Evolutionary conservation across 345 rosid genomes (phyloP).

Genomic region (Ceriops zippeliana): DNA sequence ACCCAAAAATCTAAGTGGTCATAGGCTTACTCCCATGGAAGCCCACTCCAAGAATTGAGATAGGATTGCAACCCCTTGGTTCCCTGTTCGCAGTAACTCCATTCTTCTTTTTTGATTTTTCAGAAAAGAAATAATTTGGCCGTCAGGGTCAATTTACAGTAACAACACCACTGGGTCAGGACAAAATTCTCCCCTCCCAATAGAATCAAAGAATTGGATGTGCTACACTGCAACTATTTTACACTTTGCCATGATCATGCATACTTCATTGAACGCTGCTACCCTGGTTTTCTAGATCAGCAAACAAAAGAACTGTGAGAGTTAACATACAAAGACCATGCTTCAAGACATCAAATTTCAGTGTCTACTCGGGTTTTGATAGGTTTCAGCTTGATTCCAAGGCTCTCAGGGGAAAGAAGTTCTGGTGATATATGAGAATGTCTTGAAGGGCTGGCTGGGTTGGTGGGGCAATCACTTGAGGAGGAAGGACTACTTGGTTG

Average conservation of each 20-base stretch:
- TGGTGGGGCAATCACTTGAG: slow-evolving; percentile 37
- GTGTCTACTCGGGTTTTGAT: slow-evolving; percentile 47
- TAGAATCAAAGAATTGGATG: slow-evolving; percentile 38
- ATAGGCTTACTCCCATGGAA: no score
- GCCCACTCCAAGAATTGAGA: no score
- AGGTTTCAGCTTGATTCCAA: slow-evolving; percentile 66
- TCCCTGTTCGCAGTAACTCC: no score
- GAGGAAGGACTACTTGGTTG: slow-evolving; percentile 30
- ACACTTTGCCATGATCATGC: slow-evolving; percentile 2
- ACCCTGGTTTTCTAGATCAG: background rate
- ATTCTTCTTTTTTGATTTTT: no score
- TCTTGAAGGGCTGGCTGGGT: slow-evolving; percentile 38
- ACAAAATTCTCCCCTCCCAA: slow-evolving; percentile 15
- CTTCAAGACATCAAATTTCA: slow-evolving; percentile 14
- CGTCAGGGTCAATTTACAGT: background rate
- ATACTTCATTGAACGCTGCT: slow-evolving; percentile 1
- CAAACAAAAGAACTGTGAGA: background rate
- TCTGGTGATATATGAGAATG: slow-evolving; percentile 48
- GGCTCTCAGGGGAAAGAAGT: slow-evolving; percentile 56
- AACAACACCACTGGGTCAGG: background rate
- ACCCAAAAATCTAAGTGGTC: no score
- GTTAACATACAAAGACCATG: background rate
- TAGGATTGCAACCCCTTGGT: no score
- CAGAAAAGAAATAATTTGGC: no score
- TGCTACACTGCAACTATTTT: slow-evolving; percentile 10